Percentiles rank a stretch among this genome's conserved stretches.
These are phyloP conservation scores for Euptelea pleiosperma DNA, from an alignment of 164 flowering plant genomes.

Conservation along the genomic window DNA sequence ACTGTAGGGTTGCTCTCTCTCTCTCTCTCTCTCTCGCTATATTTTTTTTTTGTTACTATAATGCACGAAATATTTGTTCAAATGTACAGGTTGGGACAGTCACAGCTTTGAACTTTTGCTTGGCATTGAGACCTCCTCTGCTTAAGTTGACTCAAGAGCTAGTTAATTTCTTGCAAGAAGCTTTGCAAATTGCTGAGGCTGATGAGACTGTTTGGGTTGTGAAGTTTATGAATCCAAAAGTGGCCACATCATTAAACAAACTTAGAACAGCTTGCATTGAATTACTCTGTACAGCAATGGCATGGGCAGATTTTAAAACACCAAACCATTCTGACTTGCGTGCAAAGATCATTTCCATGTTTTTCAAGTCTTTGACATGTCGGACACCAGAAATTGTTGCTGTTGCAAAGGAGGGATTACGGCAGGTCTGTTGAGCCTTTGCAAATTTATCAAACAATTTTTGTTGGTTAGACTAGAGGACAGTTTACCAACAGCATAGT, in stretches of 20 bases:
- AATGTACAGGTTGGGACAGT: conserved; percentile 85
- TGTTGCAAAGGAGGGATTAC: conserved; percentile 96
- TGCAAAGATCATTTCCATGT: conserved; percentile 92
- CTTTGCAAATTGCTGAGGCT: conserved; percentile 94
- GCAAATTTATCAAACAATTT: neutral
- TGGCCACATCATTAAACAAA: conserved; percentile 73
- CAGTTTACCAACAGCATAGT: neutral
- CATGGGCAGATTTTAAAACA: conserved; percentile 95
- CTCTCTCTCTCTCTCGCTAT: neutral
- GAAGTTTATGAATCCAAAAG: conserved; percentile 87
- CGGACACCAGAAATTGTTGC: conserved; percentile 93
- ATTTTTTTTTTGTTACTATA: no score
- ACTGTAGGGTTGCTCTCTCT: no score
- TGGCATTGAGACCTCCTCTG: conserved; percentile 97
- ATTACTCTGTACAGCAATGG: conserved; percentile 98
- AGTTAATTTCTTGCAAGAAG: conserved; percentile 93
- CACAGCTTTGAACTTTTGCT: conserved; percentile 90
- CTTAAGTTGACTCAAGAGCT: conserved; percentile 87
- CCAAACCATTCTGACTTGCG: conserved; percentile 87
- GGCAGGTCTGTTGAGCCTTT: conserved; percentile 66
- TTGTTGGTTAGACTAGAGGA: no score
- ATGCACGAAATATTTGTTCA: conserved; percentile 20
- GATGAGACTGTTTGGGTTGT: conserved; percentile 95
- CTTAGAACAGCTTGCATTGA: conserved; percentile 97
- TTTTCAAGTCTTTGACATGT: conserved; percentile 94